These are phyloP conservation scores for Paraconiothyrium sp. DNA, from an alignment of 2,329 filamentous ascomycete genomes.

Conservation along the genomic window DNA sequence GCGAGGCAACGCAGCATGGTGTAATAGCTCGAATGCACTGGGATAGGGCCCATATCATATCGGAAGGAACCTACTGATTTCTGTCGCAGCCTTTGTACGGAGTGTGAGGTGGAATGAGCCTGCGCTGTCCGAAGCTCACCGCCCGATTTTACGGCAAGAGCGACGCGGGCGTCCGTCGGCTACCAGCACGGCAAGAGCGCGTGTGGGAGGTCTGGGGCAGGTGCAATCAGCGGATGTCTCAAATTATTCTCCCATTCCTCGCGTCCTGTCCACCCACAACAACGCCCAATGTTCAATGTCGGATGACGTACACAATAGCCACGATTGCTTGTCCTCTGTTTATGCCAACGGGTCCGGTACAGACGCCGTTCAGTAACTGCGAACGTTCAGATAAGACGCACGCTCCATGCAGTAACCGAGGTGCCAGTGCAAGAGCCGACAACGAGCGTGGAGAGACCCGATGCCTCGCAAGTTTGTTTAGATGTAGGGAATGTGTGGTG, in stretches of 20 bases:
- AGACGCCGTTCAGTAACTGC: slow-evolving; percentile 19
- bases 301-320: slow-evolving; percentile 24
- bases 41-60: slow-evolving; percentile 24
- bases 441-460: background rate
- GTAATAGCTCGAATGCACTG: slow-evolving; percentile 18
- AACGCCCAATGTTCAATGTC: slow-evolving; percentile 10
- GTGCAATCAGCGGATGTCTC: slow-evolving; percentile 27
- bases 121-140: slow-evolving; percentile 23
- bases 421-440: background rate
- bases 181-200: slow-evolving; percentile 25
- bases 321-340: slow-evolving; percentile 6
- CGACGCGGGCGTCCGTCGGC: slow-evolving; percentile 21
- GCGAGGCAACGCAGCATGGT: slow-evolving; percentile 18
- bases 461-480: slow-evolving; percentile 6
- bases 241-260: slow-evolving; percentile 24
- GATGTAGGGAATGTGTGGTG: slow-evolving; percentile 16
- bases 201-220: slow-evolving; percentile 26
- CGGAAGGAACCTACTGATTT: slow-evolving; percentile 28
- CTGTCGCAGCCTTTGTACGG: slow-evolving; percentile 16
- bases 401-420: slow-evolving; percentile 40
- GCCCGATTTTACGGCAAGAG: slow-evolving; percentile 22
- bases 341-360: slow-evolving; percentile 17
- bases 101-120: slow-evolving; percentile 11
- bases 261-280: slow-evolving; percentile 11
- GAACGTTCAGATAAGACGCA: slow-evolving; percentile 29